These are phyloP conservation scores for Betula pendula DNA, from an alignment of 306 rosid species.

Conservation along the genomic window DNA sequence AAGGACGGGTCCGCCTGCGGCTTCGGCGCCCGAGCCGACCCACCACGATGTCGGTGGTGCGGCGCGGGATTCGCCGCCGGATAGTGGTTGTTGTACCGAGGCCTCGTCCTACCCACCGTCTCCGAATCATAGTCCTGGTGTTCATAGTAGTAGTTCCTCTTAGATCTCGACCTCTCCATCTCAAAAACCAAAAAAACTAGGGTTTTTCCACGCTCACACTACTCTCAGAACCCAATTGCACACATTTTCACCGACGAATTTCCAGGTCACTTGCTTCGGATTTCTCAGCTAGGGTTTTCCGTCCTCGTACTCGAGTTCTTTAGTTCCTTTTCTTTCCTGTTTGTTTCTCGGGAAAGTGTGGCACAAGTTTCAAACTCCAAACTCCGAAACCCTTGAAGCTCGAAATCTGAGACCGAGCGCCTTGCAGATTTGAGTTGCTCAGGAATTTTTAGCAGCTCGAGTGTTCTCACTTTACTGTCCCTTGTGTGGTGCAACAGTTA, in stretches of 20 bases:
- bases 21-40: conserved; percentile 50
- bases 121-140: conserved; percentile 93
- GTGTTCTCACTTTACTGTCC: conserved; percentile 8
- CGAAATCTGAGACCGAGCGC: background rate
- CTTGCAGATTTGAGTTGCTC: background rate
- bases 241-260: conserved; percentile 29
- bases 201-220: conserved; percentile 19
- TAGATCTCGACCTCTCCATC: conserved; percentile 99
- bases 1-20: conserved; percentile 47
- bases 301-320: background rate
- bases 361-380: background rate
- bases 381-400: conserved; percentile 38
- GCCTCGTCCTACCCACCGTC: conserved; percentile 72
- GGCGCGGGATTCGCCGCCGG: conserved; percentile 4
- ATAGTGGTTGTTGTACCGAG: conserved; percentile 83
- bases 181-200: conserved; percentile 9
- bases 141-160: conserved; percentile 88
- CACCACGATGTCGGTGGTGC: conserved; percentile 60
- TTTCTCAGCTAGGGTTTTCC: conserved; percentile 13
- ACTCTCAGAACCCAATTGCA: conserved; percentile 17
- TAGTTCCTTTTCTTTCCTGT: background rate
- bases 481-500: background rate
- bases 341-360: conserved; percentile 27
- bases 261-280: conserved; percentile 23
- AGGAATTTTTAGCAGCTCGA: conserved; percentile 1